A percentile compares a stretch with the other conserved stretches of the same genome.
phyloP scores from a whole-genome alignment of 2,329 filamentous ascomycete species.

The Eutypa lata region DNA sequence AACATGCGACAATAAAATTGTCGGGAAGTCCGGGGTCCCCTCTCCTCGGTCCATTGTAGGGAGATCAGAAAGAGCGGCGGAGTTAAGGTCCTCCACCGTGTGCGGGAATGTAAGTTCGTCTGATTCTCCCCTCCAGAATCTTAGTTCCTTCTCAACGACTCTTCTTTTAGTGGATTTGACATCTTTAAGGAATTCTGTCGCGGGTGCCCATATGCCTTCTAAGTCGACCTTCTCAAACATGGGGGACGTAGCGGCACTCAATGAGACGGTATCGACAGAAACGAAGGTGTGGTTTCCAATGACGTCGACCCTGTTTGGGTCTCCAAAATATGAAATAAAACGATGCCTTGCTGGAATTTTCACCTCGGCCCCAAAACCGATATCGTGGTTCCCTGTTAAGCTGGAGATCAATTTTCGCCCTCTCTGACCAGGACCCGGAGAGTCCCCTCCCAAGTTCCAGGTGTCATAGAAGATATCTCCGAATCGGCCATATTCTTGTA shows the following conservation, averaged over 20 bases:
- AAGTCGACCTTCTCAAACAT: slow-evolving; percentile 51
- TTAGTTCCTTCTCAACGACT: slow-evolving; percentile 66
- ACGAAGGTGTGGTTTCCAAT: slow-evolving; percentile 95
- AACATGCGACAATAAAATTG: slow-evolving; percentile 86
- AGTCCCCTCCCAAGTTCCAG: slow-evolving; percentile 57
- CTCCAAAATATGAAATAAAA: slow-evolving; percentile 86
- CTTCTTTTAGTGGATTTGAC: slow-evolving; percentile 64
- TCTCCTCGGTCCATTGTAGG: slow-evolving; percentile 40
- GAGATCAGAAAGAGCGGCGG: slow-evolving; percentile 40
- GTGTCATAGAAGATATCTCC: slow-evolving; percentile 76
- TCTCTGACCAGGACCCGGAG: slow-evolving; percentile 55
- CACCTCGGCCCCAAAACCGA: slow-evolving; percentile 85
- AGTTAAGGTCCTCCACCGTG: slow-evolving; percentile 54
- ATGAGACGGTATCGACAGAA: slow-evolving; percentile 81
- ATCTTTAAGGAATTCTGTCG: slow-evolving; percentile 70
- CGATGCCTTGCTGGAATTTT: slow-evolving; percentile 76
- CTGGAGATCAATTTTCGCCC: slow-evolving; percentile 79
- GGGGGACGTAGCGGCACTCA: slow-evolving; percentile 66
- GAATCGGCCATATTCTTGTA: slow-evolving; percentile 82
- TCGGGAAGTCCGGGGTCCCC: slow-evolving; percentile 66
- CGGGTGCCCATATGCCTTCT: slow-evolving; percentile 68
- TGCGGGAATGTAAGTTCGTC: slow-evolving; percentile 57
- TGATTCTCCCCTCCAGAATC: slow-evolving; percentile 58
- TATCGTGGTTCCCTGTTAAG: slow-evolving; percentile 90
- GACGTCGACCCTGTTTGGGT: slow-evolving; percentile 86